Evolutionary conservation across 2,329 filamentous ascomycete species (phyloP).

Genomic region (Fusarium musae): DNA sequence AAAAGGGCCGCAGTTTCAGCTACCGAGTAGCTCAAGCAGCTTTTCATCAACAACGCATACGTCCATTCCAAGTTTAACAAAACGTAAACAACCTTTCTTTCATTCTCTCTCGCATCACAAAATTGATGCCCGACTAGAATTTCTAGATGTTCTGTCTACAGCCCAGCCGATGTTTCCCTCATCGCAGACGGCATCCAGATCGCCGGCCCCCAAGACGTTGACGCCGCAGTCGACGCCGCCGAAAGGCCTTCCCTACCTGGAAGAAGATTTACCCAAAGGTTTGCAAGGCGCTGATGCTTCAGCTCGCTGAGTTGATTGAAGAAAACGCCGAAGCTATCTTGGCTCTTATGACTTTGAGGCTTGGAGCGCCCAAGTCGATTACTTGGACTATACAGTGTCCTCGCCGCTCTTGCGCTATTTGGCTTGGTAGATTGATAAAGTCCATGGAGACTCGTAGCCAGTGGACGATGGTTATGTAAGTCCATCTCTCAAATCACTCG

Average conservation of each 20-base stretch:
- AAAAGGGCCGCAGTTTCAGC: background rate
- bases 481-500: accelerated
- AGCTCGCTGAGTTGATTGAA: accelerated
- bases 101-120: no score
- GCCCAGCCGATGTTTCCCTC: background rate
- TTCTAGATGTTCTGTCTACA: accelerated
- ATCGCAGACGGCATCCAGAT: background rate
- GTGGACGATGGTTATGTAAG: accelerated
- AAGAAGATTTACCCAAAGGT: accelerated
- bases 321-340: background rate
- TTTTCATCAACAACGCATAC: background rate
- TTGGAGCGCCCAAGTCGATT: background rate
- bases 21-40: background rate
- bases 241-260: accelerated
- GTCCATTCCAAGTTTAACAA: background rate
- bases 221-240: accelerated
- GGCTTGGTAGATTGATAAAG: accelerated
- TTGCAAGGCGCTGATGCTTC: accelerated
- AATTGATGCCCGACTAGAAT: no score
- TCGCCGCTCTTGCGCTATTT: accelerated
- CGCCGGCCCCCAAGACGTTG: background rate
- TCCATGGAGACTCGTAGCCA: accelerated
- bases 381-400: accelerated
- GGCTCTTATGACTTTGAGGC: background rate
- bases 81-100: no score